These are phyloP conservation scores for Blastobotrys buckinghamii DNA, from an alignment of 1,139 yeast genomes.

Conservation along the genomic window DNA sequence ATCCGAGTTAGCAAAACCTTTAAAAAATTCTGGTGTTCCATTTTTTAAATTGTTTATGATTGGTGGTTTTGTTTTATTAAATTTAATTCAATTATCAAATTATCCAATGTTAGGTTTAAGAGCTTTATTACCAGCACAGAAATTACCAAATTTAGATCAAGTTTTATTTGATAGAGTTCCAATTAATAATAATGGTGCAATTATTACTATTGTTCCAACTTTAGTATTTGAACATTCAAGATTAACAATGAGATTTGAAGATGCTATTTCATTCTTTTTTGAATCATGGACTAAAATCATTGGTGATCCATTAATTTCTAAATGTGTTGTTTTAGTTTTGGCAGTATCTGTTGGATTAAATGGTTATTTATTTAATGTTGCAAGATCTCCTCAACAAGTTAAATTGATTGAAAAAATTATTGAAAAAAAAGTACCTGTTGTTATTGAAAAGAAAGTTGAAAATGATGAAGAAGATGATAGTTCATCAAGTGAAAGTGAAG, in stretches of 20 bases:
- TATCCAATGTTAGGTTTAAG: slow-evolving; percentile 43
- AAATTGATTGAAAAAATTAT: slow-evolving; percentile 32
- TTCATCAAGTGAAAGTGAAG: slow-evolving; percentile 18
- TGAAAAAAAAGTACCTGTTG: slow-evolving; percentile 30
- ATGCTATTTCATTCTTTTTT: slow-evolving; percentile 47
- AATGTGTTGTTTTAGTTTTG: slow-evolving; percentile 66
- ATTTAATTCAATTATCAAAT: slow-evolving; percentile 38
- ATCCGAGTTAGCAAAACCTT: slow-evolving; percentile 19
- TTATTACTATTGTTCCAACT: slow-evolving; percentile 64
- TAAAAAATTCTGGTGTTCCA: slow-evolving; percentile 39
- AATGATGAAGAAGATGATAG: slow-evolving; percentile 17
- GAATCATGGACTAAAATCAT: slow-evolving; percentile 65
- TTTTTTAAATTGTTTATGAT: slow-evolving; percentile 62
- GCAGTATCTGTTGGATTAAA: slow-evolving; percentile 75
- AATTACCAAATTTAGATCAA: slow-evolving; percentile 1
- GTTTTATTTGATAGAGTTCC: slow-evolving; percentile 9
- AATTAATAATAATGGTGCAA: slow-evolving; percentile 38
- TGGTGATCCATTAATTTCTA: slow-evolving; percentile 75
- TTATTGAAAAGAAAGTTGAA: slow-evolving; percentile 7
- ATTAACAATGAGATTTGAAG: slow-evolving; percentile 59
- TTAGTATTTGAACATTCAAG: slow-evolving; percentile 67
- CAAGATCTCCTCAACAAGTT: slow-evolving; percentile 28
- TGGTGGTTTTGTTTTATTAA: slow-evolving; percentile 62
- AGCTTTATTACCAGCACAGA: slow-evolving; percentile 3
- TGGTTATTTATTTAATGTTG: slow-evolving; percentile 59